These are phyloP conservation scores for Jacaranda mimosifolia DNA, from an alignment of 257 asterid genomes.

Conservation along the genomic window DNA sequence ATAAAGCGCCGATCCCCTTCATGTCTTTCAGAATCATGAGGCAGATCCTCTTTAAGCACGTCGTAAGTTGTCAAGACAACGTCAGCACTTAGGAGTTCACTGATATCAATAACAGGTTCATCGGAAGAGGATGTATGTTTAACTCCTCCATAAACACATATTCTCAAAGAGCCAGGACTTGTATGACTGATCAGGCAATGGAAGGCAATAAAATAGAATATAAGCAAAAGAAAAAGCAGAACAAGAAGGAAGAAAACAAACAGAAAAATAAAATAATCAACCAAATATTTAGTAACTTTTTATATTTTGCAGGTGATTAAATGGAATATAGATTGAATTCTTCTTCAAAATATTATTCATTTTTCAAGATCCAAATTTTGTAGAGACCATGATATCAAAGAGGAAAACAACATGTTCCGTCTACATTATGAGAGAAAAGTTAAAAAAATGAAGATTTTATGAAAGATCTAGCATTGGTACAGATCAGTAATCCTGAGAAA, in stretches of 20 bases:
- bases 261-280: slow-evolving; percentile 27
- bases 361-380: not conserved
- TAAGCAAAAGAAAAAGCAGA: slow-evolving; percentile 37
- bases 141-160: slow-evolving; percentile 86
- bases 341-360: slow-evolving; percentile 2
- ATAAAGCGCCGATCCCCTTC: slow-evolving; percentile 91
- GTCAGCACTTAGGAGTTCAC: slow-evolving; percentile 79
- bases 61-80: slow-evolving; percentile 93
- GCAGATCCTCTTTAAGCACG: slow-evolving; percentile 91
- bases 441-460: not conserved
- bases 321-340: slow-evolving; percentile 14
- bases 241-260: slow-evolving; percentile 18
- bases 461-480: not conserved
- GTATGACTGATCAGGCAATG: slow-evolving; percentile 74
- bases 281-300: not conserved
- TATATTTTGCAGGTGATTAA: not conserved
- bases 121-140: slow-evolving; percentile 58
- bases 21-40: slow-evolving; percentile 94
- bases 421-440: slow-evolving; percentile 15
- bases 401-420: slow-evolving; percentile 30
- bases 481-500: slow-evolving; percentile 1
- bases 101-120: slow-evolving; percentile 61
- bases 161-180: slow-evolving; percentile 68
- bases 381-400: slow-evolving; percentile 14
- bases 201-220: slow-evolving; percentile 35